Base-by-base conservation (phyloP, 768 basidiomycete genomes). In the Lactifluus volemus region DNA sequence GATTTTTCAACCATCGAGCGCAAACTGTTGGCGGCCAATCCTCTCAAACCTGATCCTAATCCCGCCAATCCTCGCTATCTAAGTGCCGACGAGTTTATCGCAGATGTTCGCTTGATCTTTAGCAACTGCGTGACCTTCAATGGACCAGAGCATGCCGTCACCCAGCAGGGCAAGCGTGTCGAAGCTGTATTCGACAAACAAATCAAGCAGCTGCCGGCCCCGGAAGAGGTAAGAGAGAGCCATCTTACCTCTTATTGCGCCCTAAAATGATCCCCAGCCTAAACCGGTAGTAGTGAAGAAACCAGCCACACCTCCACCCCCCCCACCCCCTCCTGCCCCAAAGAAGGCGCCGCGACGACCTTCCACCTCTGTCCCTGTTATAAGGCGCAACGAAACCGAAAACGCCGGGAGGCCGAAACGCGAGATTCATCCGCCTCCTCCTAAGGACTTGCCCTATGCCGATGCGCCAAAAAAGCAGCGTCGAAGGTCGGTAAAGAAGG, bases 391-490 rank as follows among this genome's bases (percentile, higher is more conserved):
- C 29, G 90, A 92, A 5, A 72, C 72, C 14, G 78, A 80, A 60
- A 77, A 79, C 62, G 76, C 73, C 29, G 81, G 82, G 25, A 85
- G 97, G n/a, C 96, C 96, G 2, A 98, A 98, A 76, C 90, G 97
- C 56, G 97, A 99, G 73, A 95, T 98, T 32, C 96, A 98, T 70
- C 92, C 96, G 4, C 96, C 95, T 11, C 88, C 92, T 21, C 85
- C 93, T 0, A 95, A 93, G 73, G 96, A 98, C 68, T 73, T 94
- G 10, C 82, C 87, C 0, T 97, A 96, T 70, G 82, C 83, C 12
- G 90, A 92, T 70, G 79, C 70, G 2, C 85, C 89, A 34, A 87
- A 85, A 76, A 86, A 86, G 71, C 73, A 78, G 58, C 79, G 84
- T 63, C 85, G 83, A 69, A 73, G 74, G 52, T 88, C 89, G 72